These are phyloP conservation scores for Apium graveolens DNA, from an alignment of 129 eudicot genomes.

Conservation along the genomic window DNA sequence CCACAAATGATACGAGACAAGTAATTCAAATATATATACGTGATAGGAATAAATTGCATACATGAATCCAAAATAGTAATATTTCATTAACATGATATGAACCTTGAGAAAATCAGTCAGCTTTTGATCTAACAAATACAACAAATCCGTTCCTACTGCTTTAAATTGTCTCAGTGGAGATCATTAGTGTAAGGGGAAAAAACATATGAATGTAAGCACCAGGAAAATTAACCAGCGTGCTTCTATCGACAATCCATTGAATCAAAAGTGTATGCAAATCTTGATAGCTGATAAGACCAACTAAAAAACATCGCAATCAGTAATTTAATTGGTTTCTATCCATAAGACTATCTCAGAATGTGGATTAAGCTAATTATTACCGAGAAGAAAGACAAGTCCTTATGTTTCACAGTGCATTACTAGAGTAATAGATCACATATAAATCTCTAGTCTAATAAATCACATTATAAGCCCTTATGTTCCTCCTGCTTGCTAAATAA, in stretches of 20 bases:
- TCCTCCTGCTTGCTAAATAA: too few relatives aligned
- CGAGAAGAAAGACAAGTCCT: too few relatives aligned
- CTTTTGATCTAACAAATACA: neutral
- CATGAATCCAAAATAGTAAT: neutral
- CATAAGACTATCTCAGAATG: too few relatives aligned
- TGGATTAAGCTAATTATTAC: too few relatives aligned
- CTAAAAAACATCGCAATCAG: too few relatives aligned
- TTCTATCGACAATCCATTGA: constrained; percentile 66
- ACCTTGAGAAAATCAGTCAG: constrained; percentile 3
- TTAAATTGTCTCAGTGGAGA: neutral
- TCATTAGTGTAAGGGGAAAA: neutral
- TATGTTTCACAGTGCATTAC: too few relatives aligned
- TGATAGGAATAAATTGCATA: neutral
- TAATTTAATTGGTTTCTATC: too few relatives aligned
- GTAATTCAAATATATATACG: neutral
- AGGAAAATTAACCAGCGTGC: neutral
- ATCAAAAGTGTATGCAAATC: constrained; percentile 66
- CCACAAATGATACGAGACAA: neutral
- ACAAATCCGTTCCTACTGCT: neutral
- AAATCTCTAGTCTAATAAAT: too few relatives aligned
- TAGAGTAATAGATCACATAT: too few relatives aligned
- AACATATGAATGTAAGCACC: neutral
- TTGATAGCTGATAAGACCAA: too few relatives aligned
- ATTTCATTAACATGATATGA: neutral
- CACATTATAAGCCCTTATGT: too few relatives aligned